These are phyloP conservation scores for Coniella vitis DNA, from an alignment of 2,329 filamentous ascomycete genomes.

Conservation along the genomic window DNA sequence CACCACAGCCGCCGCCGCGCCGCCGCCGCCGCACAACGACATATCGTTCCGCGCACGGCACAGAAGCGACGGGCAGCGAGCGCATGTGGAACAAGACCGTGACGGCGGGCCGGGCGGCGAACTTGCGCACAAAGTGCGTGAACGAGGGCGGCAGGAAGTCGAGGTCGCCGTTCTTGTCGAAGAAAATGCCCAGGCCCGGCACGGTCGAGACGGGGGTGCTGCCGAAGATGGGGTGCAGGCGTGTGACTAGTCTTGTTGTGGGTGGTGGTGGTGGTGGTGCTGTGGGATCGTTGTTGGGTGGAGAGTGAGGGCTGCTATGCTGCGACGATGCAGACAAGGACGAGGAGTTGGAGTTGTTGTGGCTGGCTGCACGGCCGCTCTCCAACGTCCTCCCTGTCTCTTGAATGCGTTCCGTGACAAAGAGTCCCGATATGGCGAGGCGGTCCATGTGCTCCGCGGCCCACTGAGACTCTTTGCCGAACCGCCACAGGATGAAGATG, in stretches of 20 bases:
- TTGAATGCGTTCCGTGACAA: conserved; percentile 16
- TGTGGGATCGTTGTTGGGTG: no score
- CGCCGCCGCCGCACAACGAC: conserved; percentile 37
- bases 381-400: no score
- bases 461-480: conserved; percentile 75
- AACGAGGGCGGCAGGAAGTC: conserved; percentile 55
- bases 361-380: no score
- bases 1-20: no score
- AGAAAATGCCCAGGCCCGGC: conserved; percentile 63
- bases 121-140: conserved; percentile 66
- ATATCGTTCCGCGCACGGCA: conserved; percentile 42
- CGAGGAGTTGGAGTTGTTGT: no score
- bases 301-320: no score
- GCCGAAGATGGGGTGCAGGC: conserved; percentile 32
- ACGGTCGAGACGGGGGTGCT: conserved; percentile 38
- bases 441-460: conserved; percentile 58
- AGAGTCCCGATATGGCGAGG: conserved; percentile 39
- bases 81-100: conserved; percentile 71
- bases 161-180: conserved; percentile 65
- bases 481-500: conserved; percentile 70
- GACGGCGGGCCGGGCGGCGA: conserved; percentile 59
- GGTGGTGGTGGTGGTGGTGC: neutral
- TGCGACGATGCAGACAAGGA: no score
- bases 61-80: conserved; percentile 51
- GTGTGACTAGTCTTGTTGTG: conserved; percentile 9